These are phyloP conservation scores for Nannochloris sp. DNA, from an alignment of 139 green algal genomes.

Conservation along the genomic window DNA sequence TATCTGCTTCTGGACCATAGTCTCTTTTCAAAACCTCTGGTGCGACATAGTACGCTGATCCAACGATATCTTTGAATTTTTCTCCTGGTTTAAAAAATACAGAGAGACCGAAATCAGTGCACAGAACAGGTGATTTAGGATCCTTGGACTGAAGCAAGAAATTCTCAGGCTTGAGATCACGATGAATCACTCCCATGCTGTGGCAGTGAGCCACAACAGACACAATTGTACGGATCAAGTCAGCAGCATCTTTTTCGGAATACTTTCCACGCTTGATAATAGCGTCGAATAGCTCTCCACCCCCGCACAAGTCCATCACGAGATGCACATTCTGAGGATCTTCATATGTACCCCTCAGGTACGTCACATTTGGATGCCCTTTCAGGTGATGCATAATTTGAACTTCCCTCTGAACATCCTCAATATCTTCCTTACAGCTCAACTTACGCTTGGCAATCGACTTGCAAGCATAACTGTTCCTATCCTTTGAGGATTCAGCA, in stretches of 20 bases:
- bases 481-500: conserved; percentile 24
- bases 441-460: conserved; percentile 80
- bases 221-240: conserved; percentile 78
- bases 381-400: conserved; percentile 89
- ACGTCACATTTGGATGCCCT: conserved; percentile 74
- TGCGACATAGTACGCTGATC: conserved; percentile 91
- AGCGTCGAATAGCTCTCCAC: conserved; percentile 94
- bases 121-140: conserved; percentile 62
- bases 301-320: conserved; percentile 81
- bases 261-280: conserved; percentile 59
- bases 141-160: conserved; percentile 81
- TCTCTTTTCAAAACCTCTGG: conserved; percentile 66
- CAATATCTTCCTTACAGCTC: conserved; percentile 73
- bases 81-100: conserved; percentile 85
- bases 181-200: conserved; percentile 88
- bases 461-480: conserved; percentile 61
- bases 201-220: conserved; percentile 89
- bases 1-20: conserved; percentile 82
- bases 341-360: conserved; percentile 63
- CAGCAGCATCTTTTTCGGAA: conserved; percentile 74
- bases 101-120: conserved; percentile 90
- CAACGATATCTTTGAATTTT: conserved; percentile 77
- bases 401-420: conserved; percentile 91
- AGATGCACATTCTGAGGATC: conserved; percentile 72
- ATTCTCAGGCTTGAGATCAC: conserved; percentile 91